Conservation (phyloP, 2,329 filamentous ascomycete species). For the Ophiostoma montium region DNA sequence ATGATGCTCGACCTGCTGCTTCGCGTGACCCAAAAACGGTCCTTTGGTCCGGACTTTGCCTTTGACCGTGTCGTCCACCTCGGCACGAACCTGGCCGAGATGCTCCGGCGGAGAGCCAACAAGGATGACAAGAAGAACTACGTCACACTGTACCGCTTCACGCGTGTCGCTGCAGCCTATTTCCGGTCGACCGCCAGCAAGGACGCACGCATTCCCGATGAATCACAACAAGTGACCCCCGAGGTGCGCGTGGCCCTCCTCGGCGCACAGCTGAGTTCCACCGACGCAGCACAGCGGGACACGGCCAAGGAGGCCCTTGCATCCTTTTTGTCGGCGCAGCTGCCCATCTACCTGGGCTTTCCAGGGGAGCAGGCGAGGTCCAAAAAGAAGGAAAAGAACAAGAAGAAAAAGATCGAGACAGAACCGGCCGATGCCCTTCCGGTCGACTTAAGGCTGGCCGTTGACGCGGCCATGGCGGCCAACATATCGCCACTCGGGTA, state of each 20-base stretch:
- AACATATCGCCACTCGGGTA: too few relatives aligned
- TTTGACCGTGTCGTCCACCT: constrained; percentile 24
- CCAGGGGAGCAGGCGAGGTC: not conserved
- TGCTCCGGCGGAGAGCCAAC: not conserved
- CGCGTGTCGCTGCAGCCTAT: not conserved
- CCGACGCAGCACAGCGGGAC: not conserved
- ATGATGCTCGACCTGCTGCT: constrained; percentile 29
- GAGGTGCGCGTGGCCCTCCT: constrained; percentile 1
- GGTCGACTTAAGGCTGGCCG: constrained; percentile 13
- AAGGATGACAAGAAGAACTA: constrained; percentile 6
- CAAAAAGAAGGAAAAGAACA: constrained; percentile 4
- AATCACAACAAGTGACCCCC: not conserved
- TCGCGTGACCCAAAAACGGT: constrained; percentile 36
- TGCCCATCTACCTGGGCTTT: not conserved
- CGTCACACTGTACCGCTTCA: constrained; percentile 1
- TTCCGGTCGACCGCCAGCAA: not conserved
- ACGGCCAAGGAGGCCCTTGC: constrained; percentile 1
- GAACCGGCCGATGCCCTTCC: not conserved
- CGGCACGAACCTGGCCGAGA: constrained; percentile 13
- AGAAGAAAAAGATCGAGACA: constrained; percentile 1
- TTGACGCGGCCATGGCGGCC: constrained; percentile 14
- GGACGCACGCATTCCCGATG: not conserved
- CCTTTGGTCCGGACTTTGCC: constrained; percentile 27
- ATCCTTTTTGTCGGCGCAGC: constrained; percentile 1
- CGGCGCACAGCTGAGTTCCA: not conserved